These are phyloP conservation scores for Diplodia sapinea DNA, from an alignment of 2,329 filamentous ascomycete genomes.

Conservation along the genomic window DNA sequence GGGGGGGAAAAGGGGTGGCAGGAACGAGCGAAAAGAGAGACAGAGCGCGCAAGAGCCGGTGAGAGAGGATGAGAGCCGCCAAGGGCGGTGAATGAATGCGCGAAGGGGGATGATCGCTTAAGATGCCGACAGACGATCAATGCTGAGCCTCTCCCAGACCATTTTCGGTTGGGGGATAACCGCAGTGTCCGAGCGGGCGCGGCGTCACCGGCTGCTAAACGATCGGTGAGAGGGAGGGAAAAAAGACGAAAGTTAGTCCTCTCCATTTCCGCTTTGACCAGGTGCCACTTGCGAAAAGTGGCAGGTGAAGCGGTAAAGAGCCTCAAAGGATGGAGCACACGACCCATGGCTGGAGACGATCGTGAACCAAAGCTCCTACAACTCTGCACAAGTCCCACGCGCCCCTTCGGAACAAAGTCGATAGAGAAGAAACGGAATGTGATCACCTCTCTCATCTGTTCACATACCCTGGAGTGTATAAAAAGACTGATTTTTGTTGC, in stretches of 20 bases:
- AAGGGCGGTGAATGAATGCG: background rate
- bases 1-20: background rate
- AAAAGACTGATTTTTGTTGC: slow-evolving; percentile 23
- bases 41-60: background rate
- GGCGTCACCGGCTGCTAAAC: background rate
- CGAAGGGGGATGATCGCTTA: background rate
- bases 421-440: background rate
- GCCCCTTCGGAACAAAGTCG: background rate
- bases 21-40: background rate
- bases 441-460: background rate
- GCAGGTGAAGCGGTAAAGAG: background rate
- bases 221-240: background rate
- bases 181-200: background rate
- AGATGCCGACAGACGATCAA: background rate
- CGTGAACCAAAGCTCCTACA: background rate
- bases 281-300: background rate
- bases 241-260: background rate
- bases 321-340: background rate
- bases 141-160: background rate
- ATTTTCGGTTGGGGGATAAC: background rate
- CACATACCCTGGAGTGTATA: slow-evolving; percentile 8
- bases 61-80: background rate
- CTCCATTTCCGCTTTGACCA: too few species aligned
- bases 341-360: background rate
- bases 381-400: background rate